These are phyloP conservation scores for Mycena vulgaris DNA, from an alignment of 768 basidiomycete genomes.

Conservation along the genomic window DNA sequence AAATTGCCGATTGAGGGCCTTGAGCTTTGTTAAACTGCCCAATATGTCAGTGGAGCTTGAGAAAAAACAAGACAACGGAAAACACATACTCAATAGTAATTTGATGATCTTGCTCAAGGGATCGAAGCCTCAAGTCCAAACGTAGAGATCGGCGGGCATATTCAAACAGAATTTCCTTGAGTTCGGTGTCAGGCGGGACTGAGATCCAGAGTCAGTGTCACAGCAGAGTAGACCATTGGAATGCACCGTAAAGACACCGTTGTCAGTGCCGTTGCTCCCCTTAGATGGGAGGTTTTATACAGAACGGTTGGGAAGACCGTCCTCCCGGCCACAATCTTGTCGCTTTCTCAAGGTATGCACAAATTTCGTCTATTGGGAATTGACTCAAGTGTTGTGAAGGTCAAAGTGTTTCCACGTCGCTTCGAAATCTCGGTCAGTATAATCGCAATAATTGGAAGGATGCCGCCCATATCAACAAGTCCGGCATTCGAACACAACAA, in stretches of 20 bases:
- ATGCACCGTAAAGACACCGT: constrained; percentile 6
- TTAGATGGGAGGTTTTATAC: too few relatives aligned
- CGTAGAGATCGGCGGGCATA: neutral
- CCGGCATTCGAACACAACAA: neutral
- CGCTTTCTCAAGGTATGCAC: too few relatives aligned
- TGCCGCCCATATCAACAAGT: neutral
- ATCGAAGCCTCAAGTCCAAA: too few relatives aligned
- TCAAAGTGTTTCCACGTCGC: neutral
- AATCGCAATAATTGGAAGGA: constrained; percentile 6
- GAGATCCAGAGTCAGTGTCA: constrained; percentile 1
- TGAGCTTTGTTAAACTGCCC: constrained; percentile 8
- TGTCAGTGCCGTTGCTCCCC: constrained; percentile 4
- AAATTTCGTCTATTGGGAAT: too few relatives aligned
- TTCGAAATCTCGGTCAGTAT: constrained; percentile 14
- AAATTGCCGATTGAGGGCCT: neutral
- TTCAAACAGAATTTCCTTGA: constrained; percentile 1
- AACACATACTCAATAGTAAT: neutral
- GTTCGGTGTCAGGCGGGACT: constrained; percentile 6
- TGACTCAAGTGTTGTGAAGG: neutral
- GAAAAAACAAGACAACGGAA: constrained; percentile 4
- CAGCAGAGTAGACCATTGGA: neutral
- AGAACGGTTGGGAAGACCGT: too few relatives aligned
- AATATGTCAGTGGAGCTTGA: constrained; percentile 6
- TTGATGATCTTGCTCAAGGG: too few relatives aligned
- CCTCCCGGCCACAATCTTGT: too few relatives aligned